Evolutionary conservation across 805 yeast genomes (phyloP).

Genomic region (Pichia exigua): DNA sequence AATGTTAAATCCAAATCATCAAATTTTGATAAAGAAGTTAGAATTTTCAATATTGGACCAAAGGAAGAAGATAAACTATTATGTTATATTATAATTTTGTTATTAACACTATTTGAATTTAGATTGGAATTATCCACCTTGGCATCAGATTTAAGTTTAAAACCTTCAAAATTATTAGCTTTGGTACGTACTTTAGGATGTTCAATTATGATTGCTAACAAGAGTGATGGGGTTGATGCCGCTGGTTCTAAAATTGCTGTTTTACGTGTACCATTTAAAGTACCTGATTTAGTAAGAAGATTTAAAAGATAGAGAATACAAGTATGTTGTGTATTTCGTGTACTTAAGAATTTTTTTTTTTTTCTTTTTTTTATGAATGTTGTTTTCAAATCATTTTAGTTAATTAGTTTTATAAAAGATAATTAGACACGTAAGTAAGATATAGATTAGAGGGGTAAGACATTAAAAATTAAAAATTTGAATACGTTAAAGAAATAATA

Average conservation of each 20-base stretch:
- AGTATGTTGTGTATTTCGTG: not conserved
- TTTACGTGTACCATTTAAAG: conserved; percentile 79
- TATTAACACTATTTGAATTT: conserved; percentile 71
- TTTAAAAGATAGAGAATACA: conserved; percentile 2
- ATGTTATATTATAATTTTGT: conserved; percentile 65
- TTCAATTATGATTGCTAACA: conserved; percentile 59
- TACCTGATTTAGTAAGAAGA: conserved; percentile 48
- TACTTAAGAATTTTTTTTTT: too few species aligned
- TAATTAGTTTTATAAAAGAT: too few species aligned
- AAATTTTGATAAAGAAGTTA: conserved; percentile 18
- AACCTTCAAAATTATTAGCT: conserved; percentile 61
- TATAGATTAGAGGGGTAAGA: not conserved
- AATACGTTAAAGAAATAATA: not conserved
- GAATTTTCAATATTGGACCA: conserved; percentile 79
- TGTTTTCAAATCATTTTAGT: not conserved
- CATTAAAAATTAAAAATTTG: too few species aligned
- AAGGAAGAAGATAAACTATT: conserved; percentile 79
- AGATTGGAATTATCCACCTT: conserved; percentile 70
- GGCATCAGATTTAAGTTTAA: conserved; percentile 76
- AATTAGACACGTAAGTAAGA: not conserved
- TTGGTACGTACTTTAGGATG: conserved; percentile 82
- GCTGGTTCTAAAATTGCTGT: conserved; percentile 70
- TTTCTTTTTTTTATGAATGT: not conserved
- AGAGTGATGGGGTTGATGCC: conserved; percentile 62
- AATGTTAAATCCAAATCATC: conserved; percentile 56